Percentiles rank a stretch among this genome's conserved stretches.
Evolutionary conservation across 1,139 yeast genomes (phyloP).

Genomic region (Blastobotrys indianensis): DNA sequence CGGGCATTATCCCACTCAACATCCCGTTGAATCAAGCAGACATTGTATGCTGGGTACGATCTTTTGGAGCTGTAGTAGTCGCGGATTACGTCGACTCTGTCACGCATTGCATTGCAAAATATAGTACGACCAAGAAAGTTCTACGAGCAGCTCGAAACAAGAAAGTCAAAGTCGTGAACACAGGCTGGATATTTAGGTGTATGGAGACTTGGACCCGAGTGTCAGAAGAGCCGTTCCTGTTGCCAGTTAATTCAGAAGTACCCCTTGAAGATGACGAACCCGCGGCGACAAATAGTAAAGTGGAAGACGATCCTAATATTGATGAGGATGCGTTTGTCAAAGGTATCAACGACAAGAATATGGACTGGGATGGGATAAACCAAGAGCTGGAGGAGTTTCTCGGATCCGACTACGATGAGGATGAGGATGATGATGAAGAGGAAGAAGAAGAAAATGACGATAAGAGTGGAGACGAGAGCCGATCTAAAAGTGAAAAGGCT

Average conservation of each 20-base stretch:
- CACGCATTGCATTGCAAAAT: slow-evolving; percentile 82
- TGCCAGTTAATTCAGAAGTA: slow-evolving; percentile 31
- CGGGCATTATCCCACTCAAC: slow-evolving; percentile 83
- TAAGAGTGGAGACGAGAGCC: slow-evolving; percentile 15
- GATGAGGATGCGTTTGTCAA: slow-evolving; percentile 31
- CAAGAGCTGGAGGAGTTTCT: slow-evolving; percentile 36
- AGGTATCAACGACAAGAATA: slow-evolving; percentile 31
- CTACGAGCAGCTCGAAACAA: slow-evolving; percentile 46
- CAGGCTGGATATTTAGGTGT: slow-evolving; percentile 90
- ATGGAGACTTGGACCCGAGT: slow-evolving; percentile 71
- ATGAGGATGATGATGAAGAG: slow-evolving; percentile 28
- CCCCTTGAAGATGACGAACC: slow-evolving; percentile 10
- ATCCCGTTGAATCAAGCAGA: slow-evolving; percentile 59
- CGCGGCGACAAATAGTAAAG: slow-evolving; percentile 7
- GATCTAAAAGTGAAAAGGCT: no score
- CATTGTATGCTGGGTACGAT: slow-evolving; percentile 85
- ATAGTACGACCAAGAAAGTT: slow-evolving; percentile 73
- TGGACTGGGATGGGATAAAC: slow-evolving; percentile 36
- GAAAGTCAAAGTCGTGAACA: slow-evolving; percentile 69
- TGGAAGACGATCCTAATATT: slow-evolving; percentile 35
- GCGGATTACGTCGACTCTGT: slow-evolving; percentile 67
- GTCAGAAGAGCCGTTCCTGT: slow-evolving; percentile 54
- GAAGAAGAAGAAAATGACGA: slow-evolving; percentile 17
- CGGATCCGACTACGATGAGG: slow-evolving; percentile 31
- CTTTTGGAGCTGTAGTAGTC: slow-evolving; percentile 85